Percentiles rank a stretch among this genome's conserved stretches.
Conservation (phyloP, 2,329 filamentous ascomycete genomes). For the Talaromyces sp. region DNA sequence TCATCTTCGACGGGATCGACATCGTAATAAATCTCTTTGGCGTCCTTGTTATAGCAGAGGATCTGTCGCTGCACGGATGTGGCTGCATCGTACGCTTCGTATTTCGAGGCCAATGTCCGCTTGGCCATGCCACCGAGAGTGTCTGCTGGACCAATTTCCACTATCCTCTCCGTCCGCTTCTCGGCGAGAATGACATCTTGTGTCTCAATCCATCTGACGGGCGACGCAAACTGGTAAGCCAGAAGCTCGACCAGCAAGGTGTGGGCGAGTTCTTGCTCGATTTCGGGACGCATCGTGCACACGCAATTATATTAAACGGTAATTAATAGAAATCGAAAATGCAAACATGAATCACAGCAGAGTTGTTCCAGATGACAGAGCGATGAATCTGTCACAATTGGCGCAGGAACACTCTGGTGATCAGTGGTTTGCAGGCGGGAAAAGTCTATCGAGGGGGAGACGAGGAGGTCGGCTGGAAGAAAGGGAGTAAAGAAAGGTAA, state of each 20-base stretch:
- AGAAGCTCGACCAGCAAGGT: slow-evolving; percentile 97
- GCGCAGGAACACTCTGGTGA: not conserved
- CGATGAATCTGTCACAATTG: slow-evolving; percentile 12
- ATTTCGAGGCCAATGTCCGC: slow-evolving; percentile 91
- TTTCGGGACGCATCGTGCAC: slow-evolving; percentile 87
- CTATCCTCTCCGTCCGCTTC: slow-evolving; percentile 93
- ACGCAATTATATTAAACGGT: slow-evolving; percentile 20
- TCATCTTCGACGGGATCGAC: slow-evolving; percentile 94
- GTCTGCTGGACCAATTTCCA: slow-evolving; percentile 95
- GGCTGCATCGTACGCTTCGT: slow-evolving; percentile 96
- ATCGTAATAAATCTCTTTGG: slow-evolving; percentile 99
- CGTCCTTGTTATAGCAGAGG: slow-evolving; percentile 98
- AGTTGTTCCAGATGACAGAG: slow-evolving; percentile 3
- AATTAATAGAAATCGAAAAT: slow-evolving; percentile 7
- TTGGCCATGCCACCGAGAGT: slow-evolving; percentile 97
- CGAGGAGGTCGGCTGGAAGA: slow-evolving; percentile 9
- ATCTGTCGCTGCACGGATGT: slow-evolving; percentile 96
- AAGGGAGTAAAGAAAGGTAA: slow-evolving; percentile 24
- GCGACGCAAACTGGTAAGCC: slow-evolving; percentile 98
- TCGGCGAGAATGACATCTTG: slow-evolving; percentile 99
- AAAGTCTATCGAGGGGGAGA: slow-evolving; percentile 10
- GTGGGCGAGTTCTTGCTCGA: slow-evolving; percentile 98
- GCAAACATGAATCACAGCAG: slow-evolving; percentile 16
- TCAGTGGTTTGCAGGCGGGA: slow-evolving; percentile 12
- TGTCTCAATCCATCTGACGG: slow-evolving; percentile 99